Conservation (phyloP, 2,329 filamentous ascomycete species). For the Gremmenia infestans region DNA sequence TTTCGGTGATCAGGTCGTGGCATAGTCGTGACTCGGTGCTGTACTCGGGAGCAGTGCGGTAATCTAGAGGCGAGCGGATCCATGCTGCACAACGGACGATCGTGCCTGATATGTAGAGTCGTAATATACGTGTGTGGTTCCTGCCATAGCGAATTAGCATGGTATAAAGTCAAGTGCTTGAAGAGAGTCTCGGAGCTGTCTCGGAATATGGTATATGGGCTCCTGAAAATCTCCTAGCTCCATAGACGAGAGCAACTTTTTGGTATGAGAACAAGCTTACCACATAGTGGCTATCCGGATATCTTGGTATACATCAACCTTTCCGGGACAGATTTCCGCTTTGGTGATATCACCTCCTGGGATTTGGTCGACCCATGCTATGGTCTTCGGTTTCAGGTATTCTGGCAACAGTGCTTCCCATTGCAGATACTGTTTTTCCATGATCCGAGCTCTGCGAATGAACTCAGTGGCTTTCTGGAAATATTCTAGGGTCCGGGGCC, state of each 20-base stretch:
- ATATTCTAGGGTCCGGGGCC: slow-evolving; percentile 44
- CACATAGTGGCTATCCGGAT: slow-evolving; percentile 50
- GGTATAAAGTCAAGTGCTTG: no score
- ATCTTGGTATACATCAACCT: slow-evolving; percentile 55
- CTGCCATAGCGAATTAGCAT: slow-evolving; percentile 27
- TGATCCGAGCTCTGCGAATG: slow-evolving; percentile 45
- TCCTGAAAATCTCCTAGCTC: no score
- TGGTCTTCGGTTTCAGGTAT: slow-evolving; percentile 46
- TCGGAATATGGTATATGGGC: no score
- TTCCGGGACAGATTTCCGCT: slow-evolving; percentile 55
- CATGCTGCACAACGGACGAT: slow-evolving; percentile 57
- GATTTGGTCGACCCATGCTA: slow-evolving; percentile 52
- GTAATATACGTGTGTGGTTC: slow-evolving; percentile 50
- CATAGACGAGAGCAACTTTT: no score
- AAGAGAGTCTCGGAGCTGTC: no score
- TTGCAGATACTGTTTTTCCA: slow-evolving; percentile 47
- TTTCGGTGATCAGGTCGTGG: slow-evolving; percentile 50
- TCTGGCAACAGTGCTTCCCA: slow-evolving; percentile 50
- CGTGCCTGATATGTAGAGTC: slow-evolving; percentile 50
- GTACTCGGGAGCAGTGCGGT: slow-evolving; percentile 58
- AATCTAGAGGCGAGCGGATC: slow-evolving; percentile 56
- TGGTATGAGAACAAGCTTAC: no score
- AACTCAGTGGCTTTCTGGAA: slow-evolving; percentile 47
- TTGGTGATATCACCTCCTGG: slow-evolving; percentile 46
- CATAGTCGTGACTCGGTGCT: slow-evolving; percentile 48